These are phyloP conservation scores for Argentina anserina DNA, from an alignment of 306 rosid genomes.

Conservation along the genomic window DNA sequence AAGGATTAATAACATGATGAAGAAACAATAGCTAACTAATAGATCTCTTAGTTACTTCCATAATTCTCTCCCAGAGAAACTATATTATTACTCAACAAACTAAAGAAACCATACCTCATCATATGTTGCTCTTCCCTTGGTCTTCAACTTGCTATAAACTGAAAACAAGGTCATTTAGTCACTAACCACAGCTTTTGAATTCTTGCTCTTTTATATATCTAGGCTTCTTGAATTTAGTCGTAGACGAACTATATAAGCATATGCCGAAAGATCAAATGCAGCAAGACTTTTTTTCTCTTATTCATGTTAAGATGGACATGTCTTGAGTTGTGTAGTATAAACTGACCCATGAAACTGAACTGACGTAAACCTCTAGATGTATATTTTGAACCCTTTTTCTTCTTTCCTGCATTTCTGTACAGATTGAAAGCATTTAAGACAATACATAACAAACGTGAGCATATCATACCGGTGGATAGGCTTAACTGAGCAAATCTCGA, in stretches of 20 bases:
- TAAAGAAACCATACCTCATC: slow-evolving; percentile 22
- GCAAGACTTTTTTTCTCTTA: background rate
- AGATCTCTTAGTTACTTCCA: background rate
- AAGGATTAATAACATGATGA: background rate
- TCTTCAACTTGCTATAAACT: slow-evolving; percentile 31
- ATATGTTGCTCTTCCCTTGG: slow-evolving; percentile 34
- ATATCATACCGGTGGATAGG: no score
- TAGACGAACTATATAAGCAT: background rate
- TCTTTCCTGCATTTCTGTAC: slow-evolving; percentile 20
- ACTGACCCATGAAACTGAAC: slow-evolving; percentile 28
- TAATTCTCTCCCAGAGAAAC: background rate
- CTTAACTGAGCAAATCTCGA: no score
- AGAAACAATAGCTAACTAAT: background rate
- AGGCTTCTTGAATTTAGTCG: background rate
- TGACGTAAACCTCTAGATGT: slow-evolving; percentile 28
- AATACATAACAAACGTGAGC: background rate
- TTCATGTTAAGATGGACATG: background rate
- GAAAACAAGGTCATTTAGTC: background rate
- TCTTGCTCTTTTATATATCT: background rate
- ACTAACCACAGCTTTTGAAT: background rate
- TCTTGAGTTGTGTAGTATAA: background rate
- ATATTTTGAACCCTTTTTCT: slow-evolving; percentile 21
- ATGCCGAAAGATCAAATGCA: background rate
- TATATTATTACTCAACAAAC: background rate
- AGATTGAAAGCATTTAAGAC: slow-evolving; percentile 2